Base-by-base conservation (phyloP, 331 rosid genomes). In the Rosa hybrid region DNA sequence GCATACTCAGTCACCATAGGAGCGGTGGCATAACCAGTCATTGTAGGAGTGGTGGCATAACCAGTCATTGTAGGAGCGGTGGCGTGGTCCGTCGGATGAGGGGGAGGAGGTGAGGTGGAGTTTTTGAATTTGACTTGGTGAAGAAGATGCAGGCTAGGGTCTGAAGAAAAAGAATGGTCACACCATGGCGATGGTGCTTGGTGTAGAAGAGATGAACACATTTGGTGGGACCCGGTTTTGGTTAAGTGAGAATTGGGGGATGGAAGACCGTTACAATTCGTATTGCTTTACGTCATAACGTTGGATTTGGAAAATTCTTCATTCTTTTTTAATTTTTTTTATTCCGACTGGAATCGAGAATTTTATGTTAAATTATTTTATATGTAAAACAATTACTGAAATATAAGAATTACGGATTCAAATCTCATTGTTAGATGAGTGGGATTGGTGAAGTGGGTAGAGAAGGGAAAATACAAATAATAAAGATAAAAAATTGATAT, bases 181-280 rank as follows among this genome's bases (percentile, higher is more conserved):
- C 63, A 56, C 10, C 45, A 42, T 13, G 48, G n/a, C n/a, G n/a
- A n/a, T n/a, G n/a, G n/a, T n/a, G 50, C 1, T 18, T 10, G 20
- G 38, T 9, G 42, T 16, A 11, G 68, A 42, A 7, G 44, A 20
- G 39, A 57, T 1, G 18, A 75, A 23, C 1, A 57, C 30, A 4
- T 69, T 41, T 2, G 71, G 30, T 60, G 79, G 71, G 79, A 2
- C 79, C 79, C 79, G 10, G 30, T 44, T 44, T 71, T 27, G 4
- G 64, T 17, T 27, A 27, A 9, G 39, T 62, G 51, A 27, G 30
- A 27, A 27, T 27, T 27, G 30, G 30, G 46, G 18, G 30, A 27
- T 27, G 30, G 30, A 27, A 27, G 30, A 27, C 30, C 30, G 30
- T 21, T 23, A 5, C 48, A 17, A 7, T 46, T 46, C 21, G 57